Evolutionary conservation across 768 basidiomycete species (phyloP).

Genomic region (Collybia sp.): DNA sequence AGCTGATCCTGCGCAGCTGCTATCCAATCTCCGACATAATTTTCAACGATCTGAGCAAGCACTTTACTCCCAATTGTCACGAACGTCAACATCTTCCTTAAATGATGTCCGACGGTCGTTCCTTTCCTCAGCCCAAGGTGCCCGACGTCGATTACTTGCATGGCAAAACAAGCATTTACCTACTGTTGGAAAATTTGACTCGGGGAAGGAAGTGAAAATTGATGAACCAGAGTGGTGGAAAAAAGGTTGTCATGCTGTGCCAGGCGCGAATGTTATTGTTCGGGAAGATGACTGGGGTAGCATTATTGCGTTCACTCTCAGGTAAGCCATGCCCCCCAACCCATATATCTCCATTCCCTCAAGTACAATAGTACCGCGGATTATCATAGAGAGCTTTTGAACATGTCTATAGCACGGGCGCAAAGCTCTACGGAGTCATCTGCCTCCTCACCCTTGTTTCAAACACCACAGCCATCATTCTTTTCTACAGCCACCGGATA

Average conservation of each 20-base stretch:
- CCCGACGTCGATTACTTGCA: slow-evolving; percentile 47
- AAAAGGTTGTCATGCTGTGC: slow-evolving; percentile 54
- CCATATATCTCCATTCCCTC: slow-evolving; percentile 1
- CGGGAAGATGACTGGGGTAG: slow-evolving; percentile 74
- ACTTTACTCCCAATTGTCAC: slow-evolving; percentile 49
- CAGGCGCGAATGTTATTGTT: slow-evolving; percentile 63
- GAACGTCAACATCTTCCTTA: slow-evolving; percentile 38
- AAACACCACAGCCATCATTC: slow-evolving; percentile 34
- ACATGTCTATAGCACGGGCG: slow-evolving; percentile 26
- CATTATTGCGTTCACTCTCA: slow-evolving; percentile 72
- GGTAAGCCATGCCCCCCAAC: slow-evolving; percentile 30
- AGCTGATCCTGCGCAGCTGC: slow-evolving; percentile 30
- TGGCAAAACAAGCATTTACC: slow-evolving; percentile 67
- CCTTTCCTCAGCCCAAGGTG: slow-evolving; percentile 43
- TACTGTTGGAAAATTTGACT: slow-evolving; percentile 12
- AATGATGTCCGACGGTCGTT: slow-evolving; percentile 65
- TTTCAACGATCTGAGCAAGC: slow-evolving; percentile 58
- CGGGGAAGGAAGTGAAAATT: slow-evolving; percentile 21
- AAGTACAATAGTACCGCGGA: slow-evolving; percentile 45
- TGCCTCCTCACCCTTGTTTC: slow-evolving; percentile 12
- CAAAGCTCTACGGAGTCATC: background rate
- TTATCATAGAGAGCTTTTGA: slow-evolving; percentile 46
- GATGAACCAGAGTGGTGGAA: slow-evolving; percentile 68
- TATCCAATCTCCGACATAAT: slow-evolving; percentile 46
- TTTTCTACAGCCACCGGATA: slow-evolving; percentile 43